Base-by-base conservation (phyloP, 75 land plant genomes). In the Chamaecyparis obtusa region DNA sequence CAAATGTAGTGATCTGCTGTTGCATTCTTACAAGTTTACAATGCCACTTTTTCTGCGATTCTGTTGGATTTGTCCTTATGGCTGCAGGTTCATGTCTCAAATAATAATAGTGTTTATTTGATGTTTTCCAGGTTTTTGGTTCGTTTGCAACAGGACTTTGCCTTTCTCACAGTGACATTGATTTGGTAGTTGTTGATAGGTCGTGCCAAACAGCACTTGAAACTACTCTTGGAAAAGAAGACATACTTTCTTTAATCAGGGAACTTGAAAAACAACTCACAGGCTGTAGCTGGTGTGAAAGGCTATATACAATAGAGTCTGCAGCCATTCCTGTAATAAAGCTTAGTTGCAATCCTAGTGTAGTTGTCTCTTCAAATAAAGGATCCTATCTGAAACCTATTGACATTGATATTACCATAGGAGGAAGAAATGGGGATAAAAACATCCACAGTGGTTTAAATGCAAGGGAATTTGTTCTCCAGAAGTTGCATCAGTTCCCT, bases 81-180 rank as follows among this genome's bases (percentile, higher is more conserved):
- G 76, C 0, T 32, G 35, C 30, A 46, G 17, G 87, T 37, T 39
- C n/a, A 55, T 30, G 41, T 87, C 19, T 87, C n/a, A 46, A n/a
- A 7, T 24, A 21, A 27, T 37, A 30, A 35, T 10, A 13, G 27
- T 24, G 16, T 80, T 88, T 24, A 11, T 81, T 21, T 76, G 56
- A 35, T 41, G 60, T 32, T 76, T 88, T 77, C 5, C 88, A 92
- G 93, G 92, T 92, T 16, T 92, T 88, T 72, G 92, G 93, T 27
- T 92, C 92, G 5, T 88, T 90, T 60, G 93, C 92, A 51, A 92
- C 92, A 19, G 93, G 93, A 7, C 83, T 92, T 57, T 92, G 93
- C 82, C 87, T 92, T 21, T 80, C 82, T 60, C 92, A 92, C 85
- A 92, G 93, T 86, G 93, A 92, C 77, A 89, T 92, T 46, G 93